Evolutionary conservation across 495 filamentous ascomycete genomes (phyloP), one percentile per base, ranked within the genome.

Genomic region (Filosporella fistucella): DNA sequence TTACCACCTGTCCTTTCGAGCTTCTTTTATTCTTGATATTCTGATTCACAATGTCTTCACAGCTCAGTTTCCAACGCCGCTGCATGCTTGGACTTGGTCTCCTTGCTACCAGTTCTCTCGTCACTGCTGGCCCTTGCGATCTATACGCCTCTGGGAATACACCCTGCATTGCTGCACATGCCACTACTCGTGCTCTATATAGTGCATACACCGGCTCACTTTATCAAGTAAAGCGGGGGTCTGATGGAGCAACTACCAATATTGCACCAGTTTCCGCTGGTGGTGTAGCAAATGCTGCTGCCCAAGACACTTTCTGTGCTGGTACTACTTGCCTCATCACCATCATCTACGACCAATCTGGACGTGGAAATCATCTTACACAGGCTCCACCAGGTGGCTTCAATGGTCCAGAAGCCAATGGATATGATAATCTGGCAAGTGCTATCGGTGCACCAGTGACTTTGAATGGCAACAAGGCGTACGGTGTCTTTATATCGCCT

Each of bases 341-440:
- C 0, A 69, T 74, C 47, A 79, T 81, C 37, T 81, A 80, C 55
- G 77, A 81, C 56, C 77, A 81, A 62, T 77, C 76, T 17, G 76
- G 74, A 53, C 56, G 58, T n/a, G 69, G 67, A 2, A 81, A 81
- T 49, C 68, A 80, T 49, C 77, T 80, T 39, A 77, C 70, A 10
- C 76, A 74, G 52, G 77, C 77, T 13, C 75, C 76, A 5, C 53
- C 53, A 30, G 78, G 78, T 14, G 74, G 68, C 36, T 74, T 73
- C 52, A 61, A 38, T 18, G 77, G 77, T 25, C 75, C 77, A 1
- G 74, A 70, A n/a, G 7, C 61, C 26, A 65, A 69, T 59, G 76
- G 75, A 44, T 76, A 74, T 46, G 78, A 80, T 53, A 75, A 74
- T 49, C 51, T 75, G 32, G 76, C 77, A 18, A 67, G 68, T 39